These are phyloP conservation scores for Microthyrium microscopicum DNA, from an alignment of 2,329 filamentous ascomycete species.

Conservation along the genomic window DNA sequence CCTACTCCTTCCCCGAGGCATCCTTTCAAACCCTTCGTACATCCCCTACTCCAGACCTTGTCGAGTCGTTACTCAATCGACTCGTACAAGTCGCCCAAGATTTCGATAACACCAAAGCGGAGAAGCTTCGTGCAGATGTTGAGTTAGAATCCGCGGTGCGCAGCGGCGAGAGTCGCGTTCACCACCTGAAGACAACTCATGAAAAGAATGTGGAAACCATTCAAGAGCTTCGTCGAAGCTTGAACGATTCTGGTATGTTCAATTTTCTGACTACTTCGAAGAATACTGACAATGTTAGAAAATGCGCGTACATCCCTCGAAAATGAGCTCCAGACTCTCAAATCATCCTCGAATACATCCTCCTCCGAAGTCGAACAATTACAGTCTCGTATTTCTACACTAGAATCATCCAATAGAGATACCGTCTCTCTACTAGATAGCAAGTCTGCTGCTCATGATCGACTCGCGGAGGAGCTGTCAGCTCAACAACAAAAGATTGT, in stretches of 20 bases:
- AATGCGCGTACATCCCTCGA: slow-evolving; percentile 58
- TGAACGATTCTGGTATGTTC: slow-evolving; percentile 61
- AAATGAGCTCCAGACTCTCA: slow-evolving; percentile 63
- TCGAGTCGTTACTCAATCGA: slow-evolving; percentile 56
- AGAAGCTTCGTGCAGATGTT: slow-evolving; percentile 79
- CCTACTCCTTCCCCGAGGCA: slow-evolving; percentile 50
- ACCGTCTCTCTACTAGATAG: slow-evolving; percentile 77
- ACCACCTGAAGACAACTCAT: slow-evolving; percentile 62
- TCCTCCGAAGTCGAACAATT: slow-evolving; percentile 61
- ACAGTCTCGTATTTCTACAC: slow-evolving; percentile 64
- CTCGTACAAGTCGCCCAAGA: slow-evolving; percentile 68
- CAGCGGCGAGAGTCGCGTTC: slow-evolving; percentile 65
- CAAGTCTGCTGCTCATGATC: slow-evolving; percentile 74
- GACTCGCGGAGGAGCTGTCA: slow-evolving; percentile 70
- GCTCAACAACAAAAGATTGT: slow-evolving; percentile 79
- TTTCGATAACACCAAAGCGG: slow-evolving; percentile 63
- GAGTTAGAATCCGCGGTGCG: slow-evolving; percentile 84
- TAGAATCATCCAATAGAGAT: slow-evolving; percentile 86
- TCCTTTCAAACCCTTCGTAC: slow-evolving; percentile 45
- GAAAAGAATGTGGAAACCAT: slow-evolving; percentile 75
- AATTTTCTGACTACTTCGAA: background rate
- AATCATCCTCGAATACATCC: slow-evolving; percentile 55
- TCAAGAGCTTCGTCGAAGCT: slow-evolving; percentile 62
- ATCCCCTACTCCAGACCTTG: slow-evolving; percentile 60
- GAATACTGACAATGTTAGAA: slow-evolving; percentile 36